Evolutionary conservation across 1,284 basidiomycete genomes (phyloP), one percentile per base, ranked within the genome.

Genomic region (Ceratobasidium sp.): DNA sequence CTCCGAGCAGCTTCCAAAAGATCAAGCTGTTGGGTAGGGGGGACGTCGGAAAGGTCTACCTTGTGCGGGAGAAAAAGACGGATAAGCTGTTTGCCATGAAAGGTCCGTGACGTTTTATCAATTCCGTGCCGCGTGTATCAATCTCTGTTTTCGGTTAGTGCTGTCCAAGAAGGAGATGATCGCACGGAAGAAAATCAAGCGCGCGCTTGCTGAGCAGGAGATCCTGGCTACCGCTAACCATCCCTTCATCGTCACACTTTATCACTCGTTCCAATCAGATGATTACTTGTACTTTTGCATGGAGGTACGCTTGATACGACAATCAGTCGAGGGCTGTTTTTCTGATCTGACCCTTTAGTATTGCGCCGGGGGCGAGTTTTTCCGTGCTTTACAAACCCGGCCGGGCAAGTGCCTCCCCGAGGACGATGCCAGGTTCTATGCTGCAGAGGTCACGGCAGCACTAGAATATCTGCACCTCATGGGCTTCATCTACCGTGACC

Each of bases 281-380:
- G 93, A 95, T 78, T 97, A 97, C 84, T 89, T 98, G 43, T 98
- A 98, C 85, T 97, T 98, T 84, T 98, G 96, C 85, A 97, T 98
- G 92, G 96, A 97, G 69, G 69, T 71, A 34, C 13, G 69, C 59
- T 54, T 7, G 1, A 44, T 66, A 4, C n/a, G 54, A 11, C 5
- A 11, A 61, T 37, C 59, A 5, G 32, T 52, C 49, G 49, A 4
- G 49, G 49, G 6, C 29, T 6, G 13, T 43, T 61, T 61, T 61
- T 32, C 59, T 61, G 32, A 61, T 61, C 37, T 37, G 56, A 34
- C n/a, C 25, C 25, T n/a, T 5, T 49, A 71, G 84, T 99, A 99
- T 85, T 99, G 98, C 86, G 97, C 98, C 94, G 97, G 97, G 56
- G 97, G 97, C 78, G 97, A 99, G 83, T 99, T 99, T 86, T 99